These are phyloP conservation scores for Ascochyta viciae-villosae DNA, from an alignment of 2,329 filamentous ascomycete species.

Conservation along the genomic window DNA sequence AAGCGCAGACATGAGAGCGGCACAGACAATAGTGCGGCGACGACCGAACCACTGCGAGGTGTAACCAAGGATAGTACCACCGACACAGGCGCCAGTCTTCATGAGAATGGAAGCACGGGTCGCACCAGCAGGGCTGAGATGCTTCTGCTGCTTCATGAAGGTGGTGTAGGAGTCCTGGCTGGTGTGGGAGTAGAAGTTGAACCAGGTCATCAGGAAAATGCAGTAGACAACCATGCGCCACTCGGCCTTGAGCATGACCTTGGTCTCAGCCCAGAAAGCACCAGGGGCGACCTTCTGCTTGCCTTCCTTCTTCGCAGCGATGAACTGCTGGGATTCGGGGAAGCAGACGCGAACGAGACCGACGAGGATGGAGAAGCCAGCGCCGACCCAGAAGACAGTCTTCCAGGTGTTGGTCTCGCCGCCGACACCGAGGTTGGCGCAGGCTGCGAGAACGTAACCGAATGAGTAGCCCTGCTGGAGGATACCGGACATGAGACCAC, in stretches of 20 bases:
- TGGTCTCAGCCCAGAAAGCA: constrained; percentile 73
- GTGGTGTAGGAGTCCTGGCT: constrained; percentile 84
- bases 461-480: constrained; percentile 83
- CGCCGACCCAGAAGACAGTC: constrained; percentile 76
- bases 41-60: constrained; percentile 77
- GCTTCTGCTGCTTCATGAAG: constrained; percentile 77
- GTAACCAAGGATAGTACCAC: constrained; percentile 76
- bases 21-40: constrained; percentile 69
- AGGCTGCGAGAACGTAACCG: constrained; percentile 80
- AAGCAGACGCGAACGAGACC: constrained; percentile 72
- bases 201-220: constrained; percentile 77
- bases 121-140: constrained; percentile 67
- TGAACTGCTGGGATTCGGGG: constrained; percentile 78
- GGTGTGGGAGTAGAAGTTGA: constrained; percentile 72
- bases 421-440: constrained; percentile 76
- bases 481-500: constrained; percentile 82
- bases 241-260: constrained; percentile 70
- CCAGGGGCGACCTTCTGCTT: constrained; percentile 55
- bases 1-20: constrained; percentile 65
- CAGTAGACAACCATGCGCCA: constrained; percentile 83
- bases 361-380: constrained; percentile 71
- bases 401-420: constrained; percentile 72
- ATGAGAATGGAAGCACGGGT: constrained; percentile 81
- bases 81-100: constrained; percentile 79
- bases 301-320: constrained; percentile 69